Evolutionary conservation across 139 green algal species (phyloP).

Genomic region (Pseudopediastrum boryanum): DNA sequence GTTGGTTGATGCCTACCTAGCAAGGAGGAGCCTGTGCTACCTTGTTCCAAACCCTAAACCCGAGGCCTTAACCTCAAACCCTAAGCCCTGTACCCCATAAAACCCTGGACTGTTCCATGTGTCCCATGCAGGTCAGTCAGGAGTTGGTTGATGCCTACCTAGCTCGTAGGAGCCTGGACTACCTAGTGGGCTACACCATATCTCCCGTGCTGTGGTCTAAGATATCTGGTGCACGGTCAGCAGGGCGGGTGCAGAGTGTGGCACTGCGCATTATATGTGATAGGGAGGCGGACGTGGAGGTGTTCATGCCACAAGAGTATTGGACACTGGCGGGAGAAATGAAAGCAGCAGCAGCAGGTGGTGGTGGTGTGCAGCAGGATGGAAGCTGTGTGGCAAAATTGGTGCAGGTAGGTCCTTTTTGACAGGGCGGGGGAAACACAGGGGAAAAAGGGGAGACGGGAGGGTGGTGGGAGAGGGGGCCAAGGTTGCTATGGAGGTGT

Average conservation of each 20-base stretch:
- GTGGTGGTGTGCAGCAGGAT: conserved; percentile 12
- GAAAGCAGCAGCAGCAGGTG: conserved; percentile 1
- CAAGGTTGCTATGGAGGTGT: conserved; percentile 74
- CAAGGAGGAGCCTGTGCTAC: too few relatives aligned
- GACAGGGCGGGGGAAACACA: not conserved
- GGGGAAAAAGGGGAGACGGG: too few relatives aligned
- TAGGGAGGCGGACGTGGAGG: conserved; percentile 74
- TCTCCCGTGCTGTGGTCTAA: conserved; percentile 93
- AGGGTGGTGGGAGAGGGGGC: too few relatives aligned
- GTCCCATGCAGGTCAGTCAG: conserved; percentile 50
- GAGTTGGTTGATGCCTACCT: conserved; percentile 92
- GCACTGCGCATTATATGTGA: conserved; percentile 87
- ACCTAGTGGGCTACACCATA: conserved; percentile 91
- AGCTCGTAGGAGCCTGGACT: conserved; percentile 87
- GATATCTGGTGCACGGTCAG: conserved; percentile 74
- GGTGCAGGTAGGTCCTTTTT: not conserved
- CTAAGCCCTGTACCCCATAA: too few relatives aligned
- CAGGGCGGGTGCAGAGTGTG: conserved; percentile 82
- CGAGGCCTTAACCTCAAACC: too few relatives aligned
- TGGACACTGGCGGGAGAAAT: conserved; percentile 62
- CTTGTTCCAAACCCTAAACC: too few relatives aligned
- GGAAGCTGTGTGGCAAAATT: not conserved
- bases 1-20: too few relatives aligned
- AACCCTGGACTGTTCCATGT: too few relatives aligned
- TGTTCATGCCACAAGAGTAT: conserved; percentile 70